Evolutionary conservation across 495 filamentous ascomycete species (phyloP), one percentile per base, ranked within the genome.

Genomic region (Trichoderma asperelloides): DNA sequence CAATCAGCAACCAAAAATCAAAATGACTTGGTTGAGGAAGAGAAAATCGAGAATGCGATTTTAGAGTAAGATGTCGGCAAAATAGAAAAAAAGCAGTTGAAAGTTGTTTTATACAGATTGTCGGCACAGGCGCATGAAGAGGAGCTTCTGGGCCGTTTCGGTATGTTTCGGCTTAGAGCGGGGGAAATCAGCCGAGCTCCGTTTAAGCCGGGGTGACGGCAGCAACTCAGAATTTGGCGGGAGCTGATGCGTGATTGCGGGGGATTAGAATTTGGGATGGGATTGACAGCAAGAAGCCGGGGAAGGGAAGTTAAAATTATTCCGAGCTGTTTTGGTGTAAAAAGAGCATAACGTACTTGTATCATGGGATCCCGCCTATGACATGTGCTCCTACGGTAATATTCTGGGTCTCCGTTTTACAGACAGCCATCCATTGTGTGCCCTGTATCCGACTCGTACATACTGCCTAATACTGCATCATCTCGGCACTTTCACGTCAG

Each of bases 81-180:
- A 37, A 4, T 37, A 2, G 4, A 25, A 3, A 25, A 25, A 25
- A 12, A 28, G 55, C 13, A 25, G 8, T 5, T 60, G 13, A 21
- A 28, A 23, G 23, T 21, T 21, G 11, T 33, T 30, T 60, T 60
- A 60, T 60, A 60, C 55, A 15, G 55, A 41, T 23, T 41, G 33
- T 21, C 33, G 33, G 40, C 33, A 64, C 12, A 40, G 13, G 33
- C 3, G 8, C 64, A 25, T 1, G 37, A 23, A 27, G 16, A 47
- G 39, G 37, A 47, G 64, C 27, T 23, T 30, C 18, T 47, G 41
- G 40, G 64, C 64, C 64, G 41, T 25, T 49, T 49, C 64, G 64
- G 64, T 65, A 41, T 43, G 64, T 43, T 27, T 65, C 64, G 64
- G 64, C 64, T 65, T 65, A 51, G 64, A 49, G 40, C 64, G 64